Evolutionary conservation across 768 basidiomycete genomes (phyloP), one percentile per base, ranked within the genome.

Genomic region (Porphyrellus cyaneotinctus): DNA sequence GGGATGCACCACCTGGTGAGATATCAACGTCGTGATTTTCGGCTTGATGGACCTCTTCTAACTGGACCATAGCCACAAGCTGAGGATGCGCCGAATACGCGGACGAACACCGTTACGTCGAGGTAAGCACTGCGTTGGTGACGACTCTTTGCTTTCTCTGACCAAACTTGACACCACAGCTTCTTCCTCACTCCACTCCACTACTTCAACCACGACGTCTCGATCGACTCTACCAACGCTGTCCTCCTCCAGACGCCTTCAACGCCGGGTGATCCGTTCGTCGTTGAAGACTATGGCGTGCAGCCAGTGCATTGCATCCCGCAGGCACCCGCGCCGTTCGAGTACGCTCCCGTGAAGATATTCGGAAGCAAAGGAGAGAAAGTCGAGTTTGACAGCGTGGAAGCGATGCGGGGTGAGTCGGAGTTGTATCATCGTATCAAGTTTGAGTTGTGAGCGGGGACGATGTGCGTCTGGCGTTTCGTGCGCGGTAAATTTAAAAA

Each of bases 1-100:
- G 85, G 84, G 22, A 85, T 76, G 70, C 84, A 87, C 64, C 84
- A 86, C 59, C 69, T 85, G 45, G 79, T 79, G 53, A 32, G 73
- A 4, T 28, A n/a, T 28, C 26, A 9, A 28, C 2, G 0, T 22
- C 18, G 2, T 1, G 6, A 1, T 24, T 5, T 33, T 10, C 33
- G 26, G 13, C n/a, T 24, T 11, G 17, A n/a, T 20, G 9, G 6
- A 28, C 26, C 35, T 5, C 26, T 24, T 43, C 42, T 53, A 5
- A 33, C 22, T 22, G 20, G 38, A 20, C 32, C 52, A 9, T 47
- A 80, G 78, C 82, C 82, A 2, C 78, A 81, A 59, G 77, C 84
- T 4, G 84, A 86, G 66, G 83, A 85, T 65, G 74, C 78, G 2
- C 83, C 83, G 1, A 81, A 78, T 58, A 84, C 81, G 2, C 76